Conservation (phyloP, 2,329 filamentous ascomycete species). For the Pseudocercospora fijiensis region DNA sequence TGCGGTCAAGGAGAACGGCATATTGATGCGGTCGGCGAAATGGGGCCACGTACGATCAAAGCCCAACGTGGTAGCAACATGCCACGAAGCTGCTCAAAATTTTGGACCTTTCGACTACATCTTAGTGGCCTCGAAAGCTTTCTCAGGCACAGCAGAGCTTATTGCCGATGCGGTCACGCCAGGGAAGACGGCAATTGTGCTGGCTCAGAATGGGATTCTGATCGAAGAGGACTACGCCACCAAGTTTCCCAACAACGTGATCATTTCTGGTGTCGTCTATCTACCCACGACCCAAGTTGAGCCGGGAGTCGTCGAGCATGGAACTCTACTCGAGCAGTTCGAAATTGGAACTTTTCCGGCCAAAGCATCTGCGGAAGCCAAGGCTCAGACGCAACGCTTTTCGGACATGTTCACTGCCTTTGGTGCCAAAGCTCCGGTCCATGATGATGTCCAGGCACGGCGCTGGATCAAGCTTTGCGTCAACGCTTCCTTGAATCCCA, state of each 20-base stretch:
- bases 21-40: constrained; percentile 43
- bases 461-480: constrained; percentile 62
- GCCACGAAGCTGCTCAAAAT: constrained; percentile 37
- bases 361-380: constrained; percentile 21
- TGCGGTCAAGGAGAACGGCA: constrained; percentile 42
- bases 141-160: background rate
- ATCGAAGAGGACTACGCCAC: constrained; percentile 56
- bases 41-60: constrained; percentile 40
- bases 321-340: constrained; percentile 48
- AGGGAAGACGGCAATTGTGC: constrained; percentile 53
- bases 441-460: constrained; percentile 56
- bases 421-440: constrained; percentile 50
- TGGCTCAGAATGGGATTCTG: constrained; percentile 62
- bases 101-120: constrained; percentile 49
- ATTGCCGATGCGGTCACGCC: constrained; percentile 38
- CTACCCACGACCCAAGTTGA: constrained; percentile 54
- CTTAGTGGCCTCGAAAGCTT: constrained; percentile 46
- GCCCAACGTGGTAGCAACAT: constrained; percentile 38
- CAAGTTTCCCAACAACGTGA: constrained; percentile 53
- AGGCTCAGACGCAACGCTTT: constrained; percentile 18
- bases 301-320: constrained; percentile 50
- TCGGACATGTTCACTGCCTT: constrained; percentile 35
- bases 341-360: constrained; percentile 54
- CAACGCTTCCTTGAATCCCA: constrained; percentile 61
- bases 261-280: constrained; percentile 59